Evolutionary conservation across 345 rosid genomes (phyloP), one percentile per base, ranked within the genome.

Genomic region (Limnanthes douglasii): DNA sequence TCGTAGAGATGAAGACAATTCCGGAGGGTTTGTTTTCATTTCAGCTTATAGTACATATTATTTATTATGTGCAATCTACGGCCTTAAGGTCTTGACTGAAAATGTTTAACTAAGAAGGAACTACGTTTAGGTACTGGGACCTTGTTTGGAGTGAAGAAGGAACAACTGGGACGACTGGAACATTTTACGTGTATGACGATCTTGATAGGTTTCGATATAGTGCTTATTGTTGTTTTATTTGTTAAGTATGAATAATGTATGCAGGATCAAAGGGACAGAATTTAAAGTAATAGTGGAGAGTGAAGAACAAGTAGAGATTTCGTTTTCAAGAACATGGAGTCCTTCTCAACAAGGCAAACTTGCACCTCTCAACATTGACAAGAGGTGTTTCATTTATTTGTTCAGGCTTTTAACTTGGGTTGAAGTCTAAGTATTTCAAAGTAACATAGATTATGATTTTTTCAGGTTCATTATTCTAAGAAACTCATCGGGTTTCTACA

Each of bases 91-190:
- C n/a, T n/a, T n/a, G n/a, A n/a, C n/a, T n/a, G n/a, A n/a, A n/a
- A n/a, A n/a, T n/a, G n/a, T n/a, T n/a, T n/a, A n/a, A n/a, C n/a
- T n/a, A n/a, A n/a, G n/a, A n/a, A n/a, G n/a, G n/a, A n/a, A n/a
- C n/a, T n/a, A n/a, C n/a, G n/a, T 35, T 37, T 11, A 86, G 96
- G 61, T 81, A 81, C 33, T 73, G 81, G 81, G 81, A 73, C 45
- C 65, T 73, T 4, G 77, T 66, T 2, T 73, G 82, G 72, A 25
- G 46, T 15, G 56, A 59, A 39, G 34, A 49, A 31, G 65, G 50
- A 59, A 40, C 46, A 5, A 11, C 46, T 29, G 63, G 68, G 79
- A 65, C 81, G 46, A 72, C 67, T 34, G 86, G 81, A 10, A 51
- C 15, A 5, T 54, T 64, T 10, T 81, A 77, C 19, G 54, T 70